Conservation (phyloP, 805 yeast species). For the Candida golubevii region DNA sequence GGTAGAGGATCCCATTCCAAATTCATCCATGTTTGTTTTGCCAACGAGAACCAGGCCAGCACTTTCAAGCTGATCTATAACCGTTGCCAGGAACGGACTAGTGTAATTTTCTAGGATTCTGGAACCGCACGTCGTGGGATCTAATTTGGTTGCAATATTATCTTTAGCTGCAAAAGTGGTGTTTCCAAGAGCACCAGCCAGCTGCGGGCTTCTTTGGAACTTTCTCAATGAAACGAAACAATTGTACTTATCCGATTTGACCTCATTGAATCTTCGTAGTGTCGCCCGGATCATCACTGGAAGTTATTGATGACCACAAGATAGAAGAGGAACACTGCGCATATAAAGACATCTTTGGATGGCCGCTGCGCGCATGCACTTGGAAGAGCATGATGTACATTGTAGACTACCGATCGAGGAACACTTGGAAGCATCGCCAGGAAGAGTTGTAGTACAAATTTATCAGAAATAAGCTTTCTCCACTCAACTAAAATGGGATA, state of each 20-base stretch:
- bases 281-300: conserved; percentile 3
- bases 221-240: conserved; percentile 7
- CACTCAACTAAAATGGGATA: too few relatives aligned
- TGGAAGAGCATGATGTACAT: too few relatives aligned
- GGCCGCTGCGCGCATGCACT: too few relatives aligned
- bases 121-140: conserved; percentile 80
- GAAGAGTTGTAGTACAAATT: too few relatives aligned
- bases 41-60: conserved; percentile 60
- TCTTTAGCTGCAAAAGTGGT: conserved; percentile 53
- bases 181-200: conserved; percentile 2
- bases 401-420: too few relatives aligned
- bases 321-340: too few relatives aligned
- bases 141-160: conserved; percentile 60
- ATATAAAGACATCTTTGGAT: too few relatives aligned
- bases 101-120: conserved; percentile 50
- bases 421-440: too few relatives aligned
- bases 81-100: conserved; percentile 84
- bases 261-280: conserved; percentile 1
- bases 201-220: neutral
- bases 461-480: too few relatives aligned
- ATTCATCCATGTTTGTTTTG: conserved; percentile 91
- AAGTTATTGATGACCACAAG: too few relatives aligned
- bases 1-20: conserved; percentile 91
- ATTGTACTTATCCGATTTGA: conserved; percentile 11
- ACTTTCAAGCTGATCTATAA: conserved; percentile 46